Evolutionary conservation across 169 alveolate genomes (phyloP), one percentile per base, ranked within the genome.

Genomic region (Cryptosporidium ubiquitum): DNA sequence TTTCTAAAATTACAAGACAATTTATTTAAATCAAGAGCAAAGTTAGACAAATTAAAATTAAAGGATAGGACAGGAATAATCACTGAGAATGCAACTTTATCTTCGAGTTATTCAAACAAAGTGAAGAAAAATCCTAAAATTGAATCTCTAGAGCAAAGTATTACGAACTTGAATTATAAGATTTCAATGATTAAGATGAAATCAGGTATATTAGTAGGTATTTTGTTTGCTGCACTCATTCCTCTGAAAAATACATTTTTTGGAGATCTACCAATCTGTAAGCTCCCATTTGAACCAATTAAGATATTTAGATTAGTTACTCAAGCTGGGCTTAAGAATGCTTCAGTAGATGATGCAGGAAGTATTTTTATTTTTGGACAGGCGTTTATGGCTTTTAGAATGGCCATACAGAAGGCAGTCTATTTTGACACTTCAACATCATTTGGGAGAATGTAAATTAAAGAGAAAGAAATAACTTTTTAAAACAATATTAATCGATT

Each of bases 361-460:
- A 79, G 89, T 64, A 79, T 79, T 26, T 79, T 79, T 33, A 79
- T 79, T 18, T 79, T 79, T 61, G 89, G 89, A 18, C 89, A 79
- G 68, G 89, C 89, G n/a, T 79, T 79, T 26, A 79, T 79, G 89
- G 79, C 89, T 3, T 79, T 79, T 79, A 79, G 89, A 49, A 79
- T 79, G 75, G 75, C 75, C n/a, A 79, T 79, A 10, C 89, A 79
- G 35, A 79, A 79, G 37, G 74, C 75, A 18, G 66, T 79, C 61
- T 79, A 61, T n/a, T 47, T 79, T 18, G 89, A 79, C 23, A 12
- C 89, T 10, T 61, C 89, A 12, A 61, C 89, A 3, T 79, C 89
- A 3, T 79, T 79, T n/a, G 79, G 79, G n/a, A 79, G 52, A 64
- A 35, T 58, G 29, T 55, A 55, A 26, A 7, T 20, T 16, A 55